Conservation (phyloP, 1,139 yeast genomes). For the Debaryomyces sp. region DNA sequence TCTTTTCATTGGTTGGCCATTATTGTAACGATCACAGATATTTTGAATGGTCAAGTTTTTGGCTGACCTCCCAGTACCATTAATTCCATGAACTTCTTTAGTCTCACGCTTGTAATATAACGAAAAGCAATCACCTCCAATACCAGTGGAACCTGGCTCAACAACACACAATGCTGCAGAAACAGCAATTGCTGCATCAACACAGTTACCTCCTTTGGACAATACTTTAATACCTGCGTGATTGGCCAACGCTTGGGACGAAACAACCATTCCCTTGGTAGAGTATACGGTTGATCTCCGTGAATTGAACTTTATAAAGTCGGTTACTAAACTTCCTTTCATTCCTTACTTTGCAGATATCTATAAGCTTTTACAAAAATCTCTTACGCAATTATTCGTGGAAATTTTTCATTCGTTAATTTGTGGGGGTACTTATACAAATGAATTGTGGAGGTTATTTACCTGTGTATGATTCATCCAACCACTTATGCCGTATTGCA, state of each 20-base stretch:
- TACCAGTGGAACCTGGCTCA: slow-evolving; percentile 80
- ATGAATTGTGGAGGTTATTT: not conserved
- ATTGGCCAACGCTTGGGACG: slow-evolving; percentile 77
- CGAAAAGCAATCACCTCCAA: slow-evolving; percentile 83
- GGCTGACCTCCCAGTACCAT: slow-evolving; percentile 80
- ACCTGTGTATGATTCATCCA: not conserved
- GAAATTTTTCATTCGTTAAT: not conserved
- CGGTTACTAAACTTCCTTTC: not conserved
- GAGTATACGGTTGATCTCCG: slow-evolving; percentile 81
- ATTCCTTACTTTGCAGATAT: not conserved
- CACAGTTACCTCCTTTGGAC: slow-evolving; percentile 77
- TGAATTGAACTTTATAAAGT: slow-evolving; percentile 40
- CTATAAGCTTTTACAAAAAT: not conserved
- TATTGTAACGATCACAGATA: slow-evolving; percentile 43
- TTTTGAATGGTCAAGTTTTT: slow-evolving; percentile 51
- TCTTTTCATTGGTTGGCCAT: slow-evolving; percentile 44
- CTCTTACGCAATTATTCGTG: not conserved
- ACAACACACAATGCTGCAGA: slow-evolving; percentile 73
- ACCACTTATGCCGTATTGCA: not conserved
- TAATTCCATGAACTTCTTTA: slow-evolving; percentile 62
- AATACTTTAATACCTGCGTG: slow-evolving; percentile 72
- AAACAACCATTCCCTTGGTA: slow-evolving; percentile 71
- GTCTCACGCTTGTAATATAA: slow-evolving; percentile 56
- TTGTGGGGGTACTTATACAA: not conserved
- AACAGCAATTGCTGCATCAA: slow-evolving; percentile 79